Conservation (phyloP, 177 flowering plant species). For the Vitis hybrid region DNA sequence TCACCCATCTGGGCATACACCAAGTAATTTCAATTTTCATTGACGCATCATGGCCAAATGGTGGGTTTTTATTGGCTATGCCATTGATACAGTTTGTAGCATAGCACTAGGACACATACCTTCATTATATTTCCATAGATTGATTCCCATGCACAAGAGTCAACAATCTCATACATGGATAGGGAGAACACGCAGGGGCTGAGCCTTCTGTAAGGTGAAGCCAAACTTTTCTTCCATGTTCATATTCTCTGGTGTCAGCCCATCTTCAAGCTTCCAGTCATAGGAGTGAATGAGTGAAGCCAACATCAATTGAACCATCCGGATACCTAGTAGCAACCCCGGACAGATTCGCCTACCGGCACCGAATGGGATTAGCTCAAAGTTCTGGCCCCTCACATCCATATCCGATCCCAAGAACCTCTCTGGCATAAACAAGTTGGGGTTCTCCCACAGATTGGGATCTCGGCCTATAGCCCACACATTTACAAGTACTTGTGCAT, state of each 20-base stretch:
- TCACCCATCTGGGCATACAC: too few relatives aligned
- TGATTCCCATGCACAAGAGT: too few relatives aligned
- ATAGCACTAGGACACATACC: background rate
- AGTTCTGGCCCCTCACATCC: constrained; percentile 9
- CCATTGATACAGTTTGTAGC: too few relatives aligned
- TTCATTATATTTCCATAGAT: too few relatives aligned
- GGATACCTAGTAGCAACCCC: constrained; percentile 12
- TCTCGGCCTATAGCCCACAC: constrained; percentile 23
- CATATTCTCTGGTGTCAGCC: background rate
- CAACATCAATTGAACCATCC: background rate
- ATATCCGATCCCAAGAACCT: background rate
- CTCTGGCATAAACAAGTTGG: too few relatives aligned
- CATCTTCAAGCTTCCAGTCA: background rate
- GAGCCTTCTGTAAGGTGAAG: too few relatives aligned
- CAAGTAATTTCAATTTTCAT: too few relatives aligned
- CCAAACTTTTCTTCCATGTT: background rate
- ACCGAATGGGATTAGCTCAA: constrained; percentile 16
- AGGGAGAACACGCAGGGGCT: background rate
- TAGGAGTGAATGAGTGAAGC: background rate
- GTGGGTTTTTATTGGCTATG: too few relatives aligned
- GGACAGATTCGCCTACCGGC: constrained; percentile 25
- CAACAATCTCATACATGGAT: background rate
- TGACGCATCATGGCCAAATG: too few relatives aligned
- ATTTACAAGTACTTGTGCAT: constrained; percentile 23
- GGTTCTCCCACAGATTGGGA: constrained; percentile 9